phyloP scores from a whole-genome alignment of 768 basidiomycete species.

The Leucosporidium creatinivorum region DNA sequence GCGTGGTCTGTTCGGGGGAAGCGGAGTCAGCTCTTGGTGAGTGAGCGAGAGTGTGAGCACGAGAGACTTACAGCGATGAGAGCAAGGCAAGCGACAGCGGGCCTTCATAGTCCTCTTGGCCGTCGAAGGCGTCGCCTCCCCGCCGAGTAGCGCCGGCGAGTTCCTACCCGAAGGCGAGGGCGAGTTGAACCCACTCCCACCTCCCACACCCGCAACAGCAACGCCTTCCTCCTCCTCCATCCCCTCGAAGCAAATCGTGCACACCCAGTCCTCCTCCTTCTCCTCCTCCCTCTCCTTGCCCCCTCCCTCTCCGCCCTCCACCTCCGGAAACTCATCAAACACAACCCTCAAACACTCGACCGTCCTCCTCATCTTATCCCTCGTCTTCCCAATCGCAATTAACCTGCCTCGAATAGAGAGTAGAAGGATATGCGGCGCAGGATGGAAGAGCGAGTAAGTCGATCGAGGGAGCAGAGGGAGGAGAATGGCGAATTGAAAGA shows the following conservation, averaged over 20 bases:
- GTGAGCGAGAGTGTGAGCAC: no score
- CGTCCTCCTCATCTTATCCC: not conserved
- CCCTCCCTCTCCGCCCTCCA: not conserved
- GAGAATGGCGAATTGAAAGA: not conserved
- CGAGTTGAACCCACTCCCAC: no score
- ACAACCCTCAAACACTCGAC: slow-evolving; percentile 2
- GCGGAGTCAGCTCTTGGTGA: no score
- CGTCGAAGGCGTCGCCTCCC: no score
- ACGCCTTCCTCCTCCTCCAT: not conserved
- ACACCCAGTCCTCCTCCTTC: not conserved
- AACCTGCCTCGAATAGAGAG: not conserved
- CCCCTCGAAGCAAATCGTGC: slow-evolving; percentile 5
- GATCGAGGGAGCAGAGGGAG: not conserved
- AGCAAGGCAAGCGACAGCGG: no score
- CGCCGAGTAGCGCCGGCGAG: no score
- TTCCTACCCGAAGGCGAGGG: no score
- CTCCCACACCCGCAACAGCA: no score
- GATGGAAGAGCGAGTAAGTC: not conserved
- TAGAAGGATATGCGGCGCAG: slow-evolving; percentile 1
- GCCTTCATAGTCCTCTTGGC: no score
- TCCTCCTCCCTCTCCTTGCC: not conserved
- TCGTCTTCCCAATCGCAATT: not conserved
- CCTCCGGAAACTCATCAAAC: not conserved
- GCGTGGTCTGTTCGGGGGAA: no score
- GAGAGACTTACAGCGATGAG: no score